phyloP scores from a whole-genome alignment of 1,284 basidiomycete species.

The Trichosporon coremiiforme region DNA sequence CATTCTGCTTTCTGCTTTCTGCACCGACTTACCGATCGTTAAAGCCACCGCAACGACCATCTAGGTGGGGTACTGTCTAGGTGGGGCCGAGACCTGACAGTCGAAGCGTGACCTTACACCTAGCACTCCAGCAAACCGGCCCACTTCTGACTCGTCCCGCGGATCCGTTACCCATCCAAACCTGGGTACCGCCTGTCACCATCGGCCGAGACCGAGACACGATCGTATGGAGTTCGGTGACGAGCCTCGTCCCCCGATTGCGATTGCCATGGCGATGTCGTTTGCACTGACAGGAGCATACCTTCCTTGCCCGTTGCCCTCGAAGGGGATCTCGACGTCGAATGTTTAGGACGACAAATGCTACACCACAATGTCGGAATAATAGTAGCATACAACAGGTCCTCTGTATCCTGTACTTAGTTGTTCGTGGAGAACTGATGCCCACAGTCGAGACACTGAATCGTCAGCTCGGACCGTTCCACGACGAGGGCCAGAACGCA shows the following conservation, averaged over 20 bases:
- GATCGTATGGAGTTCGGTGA: not conserved
- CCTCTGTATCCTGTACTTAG: constrained; percentile 34
- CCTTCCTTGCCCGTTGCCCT: too few species aligned
- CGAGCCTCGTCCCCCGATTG: not conserved
- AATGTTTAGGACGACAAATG: too few species aligned
- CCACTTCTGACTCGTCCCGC: not conserved
- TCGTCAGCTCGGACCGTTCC: not conserved
- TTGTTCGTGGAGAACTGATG: constrained; percentile 57
- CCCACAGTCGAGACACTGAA: constrained; percentile 56
- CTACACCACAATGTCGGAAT: too few species aligned
- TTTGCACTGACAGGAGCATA: too few species aligned
- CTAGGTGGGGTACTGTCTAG: too few species aligned
- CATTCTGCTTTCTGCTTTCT: too few species aligned
- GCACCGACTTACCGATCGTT: not conserved
- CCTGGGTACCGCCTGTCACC: not conserved
- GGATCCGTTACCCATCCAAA: not conserved
- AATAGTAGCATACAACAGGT: constrained; percentile 24
- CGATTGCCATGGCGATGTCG: not conserved
- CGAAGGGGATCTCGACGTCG: too few species aligned
- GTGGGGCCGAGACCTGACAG: too few species aligned
- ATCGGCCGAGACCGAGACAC: not conserved
- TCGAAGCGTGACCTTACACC: not conserved
- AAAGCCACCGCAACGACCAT: not conserved
- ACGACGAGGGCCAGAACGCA: not conserved
- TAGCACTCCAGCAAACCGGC: not conserved